These are phyloP conservation scores for Globisporangium recalcitrans DNA, from an alignment of 352 stramenopile genomes.

Conservation along the genomic window DNA sequence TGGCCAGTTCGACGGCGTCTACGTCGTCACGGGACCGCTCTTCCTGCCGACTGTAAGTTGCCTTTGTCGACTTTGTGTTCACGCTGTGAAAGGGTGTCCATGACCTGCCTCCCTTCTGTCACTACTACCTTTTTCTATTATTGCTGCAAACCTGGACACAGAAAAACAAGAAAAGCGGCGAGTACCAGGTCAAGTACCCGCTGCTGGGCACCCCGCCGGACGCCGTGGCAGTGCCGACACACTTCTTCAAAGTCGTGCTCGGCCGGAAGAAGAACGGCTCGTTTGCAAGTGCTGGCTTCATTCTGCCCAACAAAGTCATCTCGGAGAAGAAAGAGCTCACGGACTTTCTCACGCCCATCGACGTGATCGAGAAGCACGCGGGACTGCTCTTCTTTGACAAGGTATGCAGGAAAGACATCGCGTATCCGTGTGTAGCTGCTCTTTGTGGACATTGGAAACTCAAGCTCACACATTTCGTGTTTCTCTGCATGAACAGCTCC, in stretches of 20 bases:
- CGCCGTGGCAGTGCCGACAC: constrained; percentile 90
- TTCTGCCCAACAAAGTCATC: constrained; percentile 90
- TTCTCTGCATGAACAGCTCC: constrained; percentile 44
- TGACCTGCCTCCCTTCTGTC: background rate
- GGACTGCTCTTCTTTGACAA: constrained; percentile 93
- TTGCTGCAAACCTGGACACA: constrained; percentile 12
- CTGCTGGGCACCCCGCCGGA: constrained; percentile 85
- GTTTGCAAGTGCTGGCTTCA: constrained; percentile 89
- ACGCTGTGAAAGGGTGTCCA: no score
- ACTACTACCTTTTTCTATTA: background rate
- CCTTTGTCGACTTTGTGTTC: no score
- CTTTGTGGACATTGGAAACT: background rate
- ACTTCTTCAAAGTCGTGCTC: constrained; percentile 96
- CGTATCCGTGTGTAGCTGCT: background rate
- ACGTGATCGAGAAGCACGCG: constrained; percentile 90
- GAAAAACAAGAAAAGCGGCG: constrained; percentile 64
- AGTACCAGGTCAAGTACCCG: constrained; percentile 65
- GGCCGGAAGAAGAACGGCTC: constrained; percentile 40
- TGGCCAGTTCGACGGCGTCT: constrained; percentile 68
- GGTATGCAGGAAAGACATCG: constrained; percentile 19
- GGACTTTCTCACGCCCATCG: constrained; percentile 87
- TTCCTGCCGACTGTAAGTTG: constrained; percentile 81
- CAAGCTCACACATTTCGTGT: background rate
- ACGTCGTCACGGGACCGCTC: constrained; percentile 92
- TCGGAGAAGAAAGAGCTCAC: constrained; percentile 62